Evolutionary conservation across 208 protist genomes (phyloP).

Genomic region (Balamuthia mandrillaris): DNA sequence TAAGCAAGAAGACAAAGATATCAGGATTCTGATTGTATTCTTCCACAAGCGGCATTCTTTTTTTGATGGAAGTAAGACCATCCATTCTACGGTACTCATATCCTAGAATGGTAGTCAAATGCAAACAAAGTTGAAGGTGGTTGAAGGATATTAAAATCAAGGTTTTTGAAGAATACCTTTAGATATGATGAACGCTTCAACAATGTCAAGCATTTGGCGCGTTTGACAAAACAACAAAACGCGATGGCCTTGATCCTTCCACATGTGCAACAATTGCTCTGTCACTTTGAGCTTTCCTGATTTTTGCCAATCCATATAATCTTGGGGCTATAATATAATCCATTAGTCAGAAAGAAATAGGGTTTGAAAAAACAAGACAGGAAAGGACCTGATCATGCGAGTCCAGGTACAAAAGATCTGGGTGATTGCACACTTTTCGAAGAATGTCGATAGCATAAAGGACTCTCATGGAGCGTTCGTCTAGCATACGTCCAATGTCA

Average conservation of each 20-base stretch:
- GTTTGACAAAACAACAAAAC: constrained; percentile 96
- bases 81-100: constrained; percentile 92
- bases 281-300: constrained; percentile 90
- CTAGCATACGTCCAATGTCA: constrained; percentile 44
- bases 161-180: background rate
- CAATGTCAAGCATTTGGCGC: constrained; percentile 94
- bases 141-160: background rate
- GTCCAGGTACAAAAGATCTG: constrained; percentile 59
- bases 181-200: constrained; percentile 84
- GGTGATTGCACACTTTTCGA: constrained; percentile 86
- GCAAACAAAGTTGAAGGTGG: background rate
- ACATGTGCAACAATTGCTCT: constrained; percentile 84
- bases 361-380: background rate
- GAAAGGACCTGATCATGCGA: background rate
- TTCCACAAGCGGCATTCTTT: constrained; percentile 85
- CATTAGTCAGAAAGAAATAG: background rate
- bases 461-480: constrained; percentile 27
- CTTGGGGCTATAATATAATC: background rate
- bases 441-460: constrained; percentile 70
- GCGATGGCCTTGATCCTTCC: constrained; percentile 84
- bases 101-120: constrained; percentile 18
- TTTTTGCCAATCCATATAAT: constrained; percentile 50
- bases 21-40: constrained; percentile 87
- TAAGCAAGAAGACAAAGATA: constrained; percentile 94
- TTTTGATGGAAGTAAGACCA: constrained; percentile 81